A percentile compares a stretch with the other conserved stretches of the same genome.
phyloP scores from a whole-genome alignment of 2,329 filamentous ascomycete species.

The Colletotrichum truncatum region DNA sequence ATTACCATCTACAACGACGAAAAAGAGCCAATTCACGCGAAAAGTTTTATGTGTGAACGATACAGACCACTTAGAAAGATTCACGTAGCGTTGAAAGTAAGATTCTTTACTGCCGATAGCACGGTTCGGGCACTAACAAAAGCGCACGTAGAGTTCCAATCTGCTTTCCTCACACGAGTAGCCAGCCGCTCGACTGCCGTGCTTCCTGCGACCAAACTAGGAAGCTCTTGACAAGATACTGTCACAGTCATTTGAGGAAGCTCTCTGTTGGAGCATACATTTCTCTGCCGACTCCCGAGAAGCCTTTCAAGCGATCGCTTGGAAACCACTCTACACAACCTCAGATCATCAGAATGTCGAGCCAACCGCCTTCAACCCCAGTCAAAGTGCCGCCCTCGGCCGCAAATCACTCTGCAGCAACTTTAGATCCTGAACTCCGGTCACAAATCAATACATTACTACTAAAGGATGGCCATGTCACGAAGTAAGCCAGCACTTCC shows the following conservation, averaged over 20 bases:
- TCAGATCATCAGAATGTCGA: conserved; percentile 47
- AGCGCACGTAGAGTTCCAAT: background rate
- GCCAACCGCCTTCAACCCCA: conserved; percentile 59
- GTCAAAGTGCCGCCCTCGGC: conserved; percentile 69
- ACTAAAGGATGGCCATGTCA: conserved; percentile 66
- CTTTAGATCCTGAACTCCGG: conserved; percentile 68
- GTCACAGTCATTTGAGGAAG: background rate
- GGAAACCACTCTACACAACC: background rate
- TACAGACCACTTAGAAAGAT: background rate
- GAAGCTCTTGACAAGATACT: background rate
- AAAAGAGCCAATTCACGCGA: conserved; percentile 11
- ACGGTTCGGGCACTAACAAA: background rate
- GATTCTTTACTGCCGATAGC: background rate
- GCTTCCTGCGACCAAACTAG: background rate
- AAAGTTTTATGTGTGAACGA: background rate
- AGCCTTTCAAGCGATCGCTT: background rate
- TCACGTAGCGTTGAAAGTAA: background rate
- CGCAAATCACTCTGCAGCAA: conserved; percentile 68
- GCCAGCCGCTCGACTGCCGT: background rate
- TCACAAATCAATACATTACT: conserved; percentile 70
- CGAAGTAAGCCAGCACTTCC: conserved; percentile 55
- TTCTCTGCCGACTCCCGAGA: background rate
- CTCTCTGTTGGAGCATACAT: background rate
- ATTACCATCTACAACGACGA: background rate
- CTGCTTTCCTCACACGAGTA: background rate